Base-by-base conservation (phyloP, 352 stramenopile species). In the Thalassiosira ordinaria region DNA sequence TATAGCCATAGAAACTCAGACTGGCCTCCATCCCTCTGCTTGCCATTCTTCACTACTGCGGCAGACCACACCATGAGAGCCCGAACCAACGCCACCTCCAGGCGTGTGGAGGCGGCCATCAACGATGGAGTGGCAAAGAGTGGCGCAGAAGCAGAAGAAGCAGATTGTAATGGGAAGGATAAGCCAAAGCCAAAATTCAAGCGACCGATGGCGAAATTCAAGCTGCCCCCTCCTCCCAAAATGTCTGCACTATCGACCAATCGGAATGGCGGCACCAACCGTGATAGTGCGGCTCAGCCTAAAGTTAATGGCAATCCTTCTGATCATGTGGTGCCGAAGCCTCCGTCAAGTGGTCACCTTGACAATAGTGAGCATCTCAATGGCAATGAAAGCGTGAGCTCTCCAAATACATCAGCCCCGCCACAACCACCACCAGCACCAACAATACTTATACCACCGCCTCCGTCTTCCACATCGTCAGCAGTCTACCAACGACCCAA, bases 181-280 rank as follows among this genome's bases (percentile, higher is more conserved):
- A 46, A 46, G 31, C 55, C 26, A 41, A 63, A 63, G n/a, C n/a
- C n/a, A n/a, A n/a, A n/a, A 63, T 63, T 63, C 55, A 63, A 63
- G 27, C 55, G 55, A 27, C 73, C 46, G 47, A 76, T 29, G 52
- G 51, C 64, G 13, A 66, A 41, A n/a, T 79, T 79, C 52, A 65
- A 70, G 60, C 39, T 79, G n/a, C 76, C 76, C 37, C 76, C 76
- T 35, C 76, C 76, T 53, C 76, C 67, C 8, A 71, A 68, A 56
- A 66, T 79, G 64, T 18, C 55, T n/a, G 71, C 47, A 16, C 47
- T 69, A 22, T 11, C 31, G n/a, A n/a, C n/a, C 18, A 33, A 53
- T 29, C 22, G 41, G 31, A 55, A 39, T 7, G 33, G 24, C 29
- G 53, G 33, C 37, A 29, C 16, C 4, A 16, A 27, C 9, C 24